These are phyloP conservation scores for Ballota nigra DNA, from an alignment of 257 asterid genomes.

Conservation along the genomic window DNA sequence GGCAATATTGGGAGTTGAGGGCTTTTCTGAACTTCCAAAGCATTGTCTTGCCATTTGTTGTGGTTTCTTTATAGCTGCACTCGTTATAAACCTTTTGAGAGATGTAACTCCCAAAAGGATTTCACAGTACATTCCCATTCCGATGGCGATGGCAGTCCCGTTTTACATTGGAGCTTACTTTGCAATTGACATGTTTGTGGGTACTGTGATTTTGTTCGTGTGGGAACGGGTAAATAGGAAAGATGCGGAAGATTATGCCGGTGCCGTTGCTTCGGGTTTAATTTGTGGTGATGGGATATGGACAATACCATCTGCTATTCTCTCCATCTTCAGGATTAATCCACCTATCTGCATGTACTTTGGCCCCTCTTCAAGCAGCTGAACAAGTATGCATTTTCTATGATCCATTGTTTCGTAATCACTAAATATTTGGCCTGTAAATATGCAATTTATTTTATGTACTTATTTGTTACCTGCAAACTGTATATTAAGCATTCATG, in stretches of 20 bases:
- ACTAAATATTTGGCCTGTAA: conserved; percentile 18
- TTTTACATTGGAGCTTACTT: conserved; percentile 93
- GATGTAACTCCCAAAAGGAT: conserved; percentile 54
- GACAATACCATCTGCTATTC: conserved; percentile 94
- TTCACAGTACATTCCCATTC: conserved; percentile 78
- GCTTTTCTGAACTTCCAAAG: conserved; percentile 89
- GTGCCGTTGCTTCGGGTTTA: conserved; percentile 93
- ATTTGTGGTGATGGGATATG: conserved; percentile 94
- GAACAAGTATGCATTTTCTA: conserved; percentile 22
- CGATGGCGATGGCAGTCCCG: conserved; percentile 97
- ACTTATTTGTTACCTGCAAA: neutral
- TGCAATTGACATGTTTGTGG: conserved; percentile 94
- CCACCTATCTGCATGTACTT: conserved; percentile 97
- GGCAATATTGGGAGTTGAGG: conserved; percentile 93
- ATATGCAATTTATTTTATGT: conserved; percentile 19
- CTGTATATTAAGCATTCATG: neutral
- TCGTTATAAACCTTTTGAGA: conserved; percentile 61
- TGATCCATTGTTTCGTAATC: neutral
- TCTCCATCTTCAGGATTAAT: conserved; percentile 80
- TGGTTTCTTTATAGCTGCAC: conserved; percentile 76
- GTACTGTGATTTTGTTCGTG: conserved; percentile 71
- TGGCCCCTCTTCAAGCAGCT: conserved; percentile 64
- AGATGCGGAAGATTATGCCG: conserved; percentile 76
- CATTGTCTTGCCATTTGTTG: conserved; percentile 76
- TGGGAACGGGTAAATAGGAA: conserved; percentile 79